Percentiles rank a stretch among this genome's conserved stretches.
Evolutionary conservation across 257 asterid genomes (phyloP).

Genomic region (Linderniella brevidens): DNA sequence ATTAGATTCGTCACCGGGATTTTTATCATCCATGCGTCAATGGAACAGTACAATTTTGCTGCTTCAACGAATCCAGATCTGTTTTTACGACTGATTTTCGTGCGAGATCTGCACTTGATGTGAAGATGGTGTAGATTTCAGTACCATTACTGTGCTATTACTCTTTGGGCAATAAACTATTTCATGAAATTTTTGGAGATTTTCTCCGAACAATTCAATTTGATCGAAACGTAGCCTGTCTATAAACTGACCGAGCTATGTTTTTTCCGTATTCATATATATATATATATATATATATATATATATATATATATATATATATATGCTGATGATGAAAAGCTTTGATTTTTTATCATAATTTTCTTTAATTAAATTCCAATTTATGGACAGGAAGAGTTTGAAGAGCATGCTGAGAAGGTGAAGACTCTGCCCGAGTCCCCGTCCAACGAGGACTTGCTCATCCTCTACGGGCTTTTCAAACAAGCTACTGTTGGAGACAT

Average conservation of each 20-base stretch:
- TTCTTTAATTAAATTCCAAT: not conserved
- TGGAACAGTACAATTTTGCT: not conserved
- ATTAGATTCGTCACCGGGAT: not conserved
- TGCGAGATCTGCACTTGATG: no score
- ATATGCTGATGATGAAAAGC: not conserved
- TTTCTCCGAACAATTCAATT: no score
- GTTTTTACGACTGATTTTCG: no score
- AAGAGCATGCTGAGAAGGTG: conserved; percentile 71
- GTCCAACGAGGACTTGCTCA: conserved; percentile 52
- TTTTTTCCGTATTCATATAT: no score
- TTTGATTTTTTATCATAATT: not conserved
- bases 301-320: not conserved
- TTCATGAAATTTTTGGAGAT: no score
- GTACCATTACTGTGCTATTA: no score
- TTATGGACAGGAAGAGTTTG: conserved; percentile 70
- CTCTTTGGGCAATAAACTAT: no score
- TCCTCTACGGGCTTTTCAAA: conserved; percentile 78
- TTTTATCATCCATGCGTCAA: not conserved
- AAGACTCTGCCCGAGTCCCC: conserved; percentile 71
- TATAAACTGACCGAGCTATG: not conserved
- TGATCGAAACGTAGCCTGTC: no score
- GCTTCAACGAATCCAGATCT: not conserved
- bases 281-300: no score
- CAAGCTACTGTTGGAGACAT: conserved; percentile 66
- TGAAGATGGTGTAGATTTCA: no score